Conservation (phyloP, 176 grass and related monocot species). For the Aegilops umbellulata region DNA sequence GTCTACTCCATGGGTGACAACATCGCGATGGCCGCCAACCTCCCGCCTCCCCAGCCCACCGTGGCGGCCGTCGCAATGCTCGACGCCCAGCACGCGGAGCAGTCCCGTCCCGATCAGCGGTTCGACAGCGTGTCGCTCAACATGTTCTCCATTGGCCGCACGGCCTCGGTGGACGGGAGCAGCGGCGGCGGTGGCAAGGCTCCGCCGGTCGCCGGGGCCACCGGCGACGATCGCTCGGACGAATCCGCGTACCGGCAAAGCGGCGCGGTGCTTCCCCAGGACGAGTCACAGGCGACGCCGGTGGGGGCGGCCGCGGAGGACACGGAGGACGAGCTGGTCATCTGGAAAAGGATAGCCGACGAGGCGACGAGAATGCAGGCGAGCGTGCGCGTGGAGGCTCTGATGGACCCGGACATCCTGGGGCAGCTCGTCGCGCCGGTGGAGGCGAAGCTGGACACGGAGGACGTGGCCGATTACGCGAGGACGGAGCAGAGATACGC, state of each 20-base stretch:
- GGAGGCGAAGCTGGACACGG: slow-evolving; percentile 39
- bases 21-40: slow-evolving; percentile 28
- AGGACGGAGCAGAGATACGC: slow-evolving; percentile 58
- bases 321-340: slow-evolving; percentile 44
- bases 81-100: slow-evolving; percentile 34
- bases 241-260: slow-evolving; percentile 30
- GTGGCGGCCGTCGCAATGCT: slow-evolving; percentile 30
- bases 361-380: slow-evolving; percentile 68
- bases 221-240: slow-evolving; percentile 61
- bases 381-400: slow-evolving; percentile 35
- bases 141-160: slow-evolving; percentile 44
- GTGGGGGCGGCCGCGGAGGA: slow-evolving; percentile 13
- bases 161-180: slow-evolving; percentile 57
- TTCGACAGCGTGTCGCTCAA: slow-evolving; percentile 40
- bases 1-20: slow-evolving; percentile 76
- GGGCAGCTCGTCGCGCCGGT: slow-evolving; percentile 66
- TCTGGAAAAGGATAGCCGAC: slow-evolving; percentile 61
- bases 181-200: slow-evolving; percentile 70
- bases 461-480: slow-evolving; percentile 36
- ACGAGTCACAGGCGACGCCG: slow-evolving; percentile 16
- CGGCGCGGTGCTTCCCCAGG: slow-evolving; percentile 32
- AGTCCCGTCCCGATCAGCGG: neutral
- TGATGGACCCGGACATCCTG: slow-evolving; percentile 62
- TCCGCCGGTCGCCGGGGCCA: slow-evolving; percentile 61
- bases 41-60: slow-evolving; percentile 23